These are phyloP conservation scores for Oryza brachyantha DNA, from an alignment of 176 grass and related monocot genomes.

Conservation along the genomic window DNA sequence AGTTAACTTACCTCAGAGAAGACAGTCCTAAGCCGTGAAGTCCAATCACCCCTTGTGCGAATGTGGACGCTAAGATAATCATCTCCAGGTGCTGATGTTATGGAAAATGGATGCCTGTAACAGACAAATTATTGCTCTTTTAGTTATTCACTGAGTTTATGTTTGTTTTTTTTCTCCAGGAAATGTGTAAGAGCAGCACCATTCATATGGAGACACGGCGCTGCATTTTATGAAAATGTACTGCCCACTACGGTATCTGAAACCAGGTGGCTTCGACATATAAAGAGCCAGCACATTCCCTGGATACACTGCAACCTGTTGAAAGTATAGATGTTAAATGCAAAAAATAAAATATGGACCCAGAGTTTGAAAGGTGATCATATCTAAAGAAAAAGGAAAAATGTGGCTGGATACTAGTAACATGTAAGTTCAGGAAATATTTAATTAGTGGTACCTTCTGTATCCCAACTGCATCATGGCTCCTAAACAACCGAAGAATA, in stretches of 20 bases:
- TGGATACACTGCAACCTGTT: constrained; percentile 80
- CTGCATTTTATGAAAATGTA: constrained; percentile 86
- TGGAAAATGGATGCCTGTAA: constrained; percentile 91
- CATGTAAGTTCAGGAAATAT: constrained; percentile 14
- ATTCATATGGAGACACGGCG: constrained; percentile 88
- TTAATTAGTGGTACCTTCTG: constrained; percentile 56
- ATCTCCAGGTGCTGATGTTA: constrained; percentile 89
- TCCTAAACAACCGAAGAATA: constrained; percentile 70
- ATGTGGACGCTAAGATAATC: constrained; percentile 94
- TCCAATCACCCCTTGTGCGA: constrained; percentile 95
- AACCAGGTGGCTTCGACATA: constrained; percentile 88
- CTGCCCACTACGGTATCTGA: constrained; percentile 82
- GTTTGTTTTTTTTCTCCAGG: not conserved
- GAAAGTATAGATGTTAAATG: constrained; percentile 9
- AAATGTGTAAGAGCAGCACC: constrained; percentile 41
- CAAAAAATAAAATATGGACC: not conserved
- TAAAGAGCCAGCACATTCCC: constrained; percentile 85
- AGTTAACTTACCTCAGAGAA: constrained; percentile 71
- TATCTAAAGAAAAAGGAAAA: not conserved
- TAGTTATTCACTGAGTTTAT: constrained; percentile 10
- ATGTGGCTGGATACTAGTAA: not conserved
- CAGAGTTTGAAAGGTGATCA: not conserved
- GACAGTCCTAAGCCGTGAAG: constrained; percentile 71
- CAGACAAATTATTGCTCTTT: constrained; percentile 18
- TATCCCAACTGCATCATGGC: constrained; percentile 71